Conservation (phyloP, 305 asterid genomes). For the Fraxinus ornus region DNA sequence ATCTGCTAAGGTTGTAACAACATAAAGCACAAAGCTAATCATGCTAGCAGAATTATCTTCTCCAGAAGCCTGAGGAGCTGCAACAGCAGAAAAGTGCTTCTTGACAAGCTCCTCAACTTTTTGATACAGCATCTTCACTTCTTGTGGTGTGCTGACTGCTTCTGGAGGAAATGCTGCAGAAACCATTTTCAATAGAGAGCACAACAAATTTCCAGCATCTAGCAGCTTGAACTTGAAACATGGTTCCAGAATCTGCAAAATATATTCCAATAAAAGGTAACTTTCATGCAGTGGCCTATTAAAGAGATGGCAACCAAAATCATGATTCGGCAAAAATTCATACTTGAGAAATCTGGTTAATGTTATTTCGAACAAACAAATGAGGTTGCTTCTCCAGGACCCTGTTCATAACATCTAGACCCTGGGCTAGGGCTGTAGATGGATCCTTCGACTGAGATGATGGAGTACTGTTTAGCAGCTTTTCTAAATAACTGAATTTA, state of each 20-base stretch:
- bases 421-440: constrained; percentile 95
- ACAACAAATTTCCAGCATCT: constrained; percentile 95
- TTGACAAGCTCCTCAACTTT: constrained; percentile 96
- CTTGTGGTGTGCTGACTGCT: constrained; percentile 71
- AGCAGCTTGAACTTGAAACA: constrained; percentile 98
- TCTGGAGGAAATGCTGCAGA: constrained; percentile 94
- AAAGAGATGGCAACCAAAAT: constrained; percentile 25
- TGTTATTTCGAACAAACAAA: constrained; percentile 92
- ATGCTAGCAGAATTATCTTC: constrained; percentile 92
- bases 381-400: constrained; percentile 98
- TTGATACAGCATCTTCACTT: constrained; percentile 85
- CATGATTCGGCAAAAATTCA: constrained; percentile 23
- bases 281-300: constrained; percentile 8
- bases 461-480: constrained; percentile 87
- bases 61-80: constrained; percentile 84
- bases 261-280: constrained; percentile 15
- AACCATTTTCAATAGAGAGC: constrained; percentile 93
- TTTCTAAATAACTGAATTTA: constrained; percentile 95
- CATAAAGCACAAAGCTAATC: constrained; percentile 93
- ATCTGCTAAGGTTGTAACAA: constrained; percentile 80
- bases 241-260: constrained; percentile 90
- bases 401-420: constrained; percentile 98
- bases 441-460: constrained; percentile 99
- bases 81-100: constrained; percentile 92
- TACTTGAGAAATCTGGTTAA: constrained; percentile 93